Evolutionary conservation across 257 asterid species (phyloP), one percentile per base, ranked within the genome.

Genomic region (Eucommia ulmoides): DNA sequence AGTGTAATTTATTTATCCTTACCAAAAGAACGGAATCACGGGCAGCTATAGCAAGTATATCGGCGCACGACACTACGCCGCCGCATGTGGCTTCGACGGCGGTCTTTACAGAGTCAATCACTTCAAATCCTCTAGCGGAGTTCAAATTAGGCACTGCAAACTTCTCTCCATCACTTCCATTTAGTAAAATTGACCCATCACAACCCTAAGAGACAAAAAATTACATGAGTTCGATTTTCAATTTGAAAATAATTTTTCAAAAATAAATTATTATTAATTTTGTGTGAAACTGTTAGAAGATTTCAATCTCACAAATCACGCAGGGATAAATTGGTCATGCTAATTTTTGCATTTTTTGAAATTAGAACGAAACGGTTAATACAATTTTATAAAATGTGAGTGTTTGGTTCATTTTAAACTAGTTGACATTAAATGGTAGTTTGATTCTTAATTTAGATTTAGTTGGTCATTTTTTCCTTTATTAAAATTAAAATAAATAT

Each of bases 121-220:
- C 96, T 69, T 82, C 92, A 56, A 49, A 85, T 47, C 96, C 96
- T 61, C 94, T 75, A 0, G 72, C 94, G 0, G 96, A 85, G 63
- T 85, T 85, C 69, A 67, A 46, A 71, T 82, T 82, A 0, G 94
- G 76, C 9, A 15, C 21, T 0, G 87, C 86, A 56, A 70, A 61
- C 51, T 86, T 86, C 76, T 83, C 96, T 16, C 93, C 70, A 8
- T 71, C 73, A 49, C 58, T 76, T 48, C 96, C 93, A 71, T 86
- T 94, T 72, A 86, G 51, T 55, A 86, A 60, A 35, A 83, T 20
- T 3, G 96, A 86, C 42, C 72, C 96, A 55, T 86, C 96, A 49
- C 96, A 86, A 5, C 96, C 96, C 96, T 82, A 18, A 23, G 7
- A 38, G n/a, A n/a, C n/a, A 22, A 21, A 22, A 19, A 33, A 50